Evolutionary conservation across 345 rosid species (phyloP), one percentile per base, ranked within the genome.

Genomic region (Moringa oleifera): DNA sequence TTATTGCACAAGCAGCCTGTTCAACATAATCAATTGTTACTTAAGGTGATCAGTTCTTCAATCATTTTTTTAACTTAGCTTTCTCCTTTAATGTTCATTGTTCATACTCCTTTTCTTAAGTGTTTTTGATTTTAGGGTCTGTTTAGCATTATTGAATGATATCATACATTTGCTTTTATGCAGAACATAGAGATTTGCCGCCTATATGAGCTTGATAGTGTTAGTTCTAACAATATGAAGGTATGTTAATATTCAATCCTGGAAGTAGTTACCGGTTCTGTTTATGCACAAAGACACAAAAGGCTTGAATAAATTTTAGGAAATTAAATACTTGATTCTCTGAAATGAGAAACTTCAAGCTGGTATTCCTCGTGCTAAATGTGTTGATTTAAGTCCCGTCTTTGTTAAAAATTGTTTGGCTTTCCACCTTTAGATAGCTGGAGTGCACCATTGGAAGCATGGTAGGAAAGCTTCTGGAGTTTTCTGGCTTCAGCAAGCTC

Each of bases 401-500:
- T 7, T 41, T 15, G 12, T 11, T 41, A 11, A 41, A 41, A 41
- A 41, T 4, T 15, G 1, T 41, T 41, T 41, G 12, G 47, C 1
- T 55, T 59, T 37, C 36, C 36, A 31, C 64, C 55, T 67, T 58
- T 73, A 94, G 99, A 88, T 88, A 61, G 81, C 91, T 46, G 97
- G 99, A 75, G 84, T 88, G 61, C 71, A 85, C 80, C 87, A 90
- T 62, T 94, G 96, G 97, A 94, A 94, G 84, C 96, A 88, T 80
- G 97, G 97, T 62, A 80, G 82, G 76, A 88, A 86, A 81, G 96
- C 96, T 24, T 72, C 79, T 66, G 99, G 87, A 57, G 75, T 90
- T 23, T 94, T 80, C 64, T 94, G 97, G 97, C 97, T 94, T 69
- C 97, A 86, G 64, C 96, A 88, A 82, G 97, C 96, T 65, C 78